Conservation (phyloP, 768 basidiomycete genomes). For the Trametes sanguinea region DNA sequence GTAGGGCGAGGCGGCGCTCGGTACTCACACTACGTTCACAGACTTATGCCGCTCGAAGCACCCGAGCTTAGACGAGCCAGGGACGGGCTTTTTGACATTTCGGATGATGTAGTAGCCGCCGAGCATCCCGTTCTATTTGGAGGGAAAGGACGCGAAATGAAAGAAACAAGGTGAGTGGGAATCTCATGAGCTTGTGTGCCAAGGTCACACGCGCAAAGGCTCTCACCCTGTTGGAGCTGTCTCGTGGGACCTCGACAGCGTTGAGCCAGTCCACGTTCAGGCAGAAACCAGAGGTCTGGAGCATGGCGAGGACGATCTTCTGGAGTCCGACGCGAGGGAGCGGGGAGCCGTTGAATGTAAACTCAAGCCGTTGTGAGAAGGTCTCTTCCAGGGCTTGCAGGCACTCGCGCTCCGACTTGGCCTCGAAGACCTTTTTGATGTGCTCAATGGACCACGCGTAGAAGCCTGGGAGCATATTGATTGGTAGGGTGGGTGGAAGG, state of each 20-base stretch:
- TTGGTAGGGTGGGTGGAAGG: neutral
- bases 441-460: conserved; percentile 53
- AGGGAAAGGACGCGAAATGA: neutral
- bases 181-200: neutral
- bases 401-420: conserved; percentile 44
- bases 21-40: conserved; percentile 50
- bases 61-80: conserved; percentile 36
- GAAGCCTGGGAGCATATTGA: conserved; percentile 41
- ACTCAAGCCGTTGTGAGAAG: conserved; percentile 44
- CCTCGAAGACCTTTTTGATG: conserved; percentile 53
- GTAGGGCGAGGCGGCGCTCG: neutral
- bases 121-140: conserved; percentile 46
- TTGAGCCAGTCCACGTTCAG: conserved; percentile 52
- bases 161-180: conserved; percentile 8
- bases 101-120: conserved; percentile 53
- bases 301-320: conserved; percentile 45
- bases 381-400: conserved; percentile 47
- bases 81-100: conserved; percentile 44
- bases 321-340: conserved; percentile 44
- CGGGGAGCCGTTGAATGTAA: conserved; percentile 46
- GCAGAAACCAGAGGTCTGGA: conserved; percentile 40
- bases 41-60: conserved; percentile 53
- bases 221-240: conserved; percentile 47
- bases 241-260: conserved; percentile 45
- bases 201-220: conserved; percentile 2